phyloP scores from a whole-genome alignment of 2,329 filamentous ascomycete genomes.

The Sclerotinia spermophila region DNA sequence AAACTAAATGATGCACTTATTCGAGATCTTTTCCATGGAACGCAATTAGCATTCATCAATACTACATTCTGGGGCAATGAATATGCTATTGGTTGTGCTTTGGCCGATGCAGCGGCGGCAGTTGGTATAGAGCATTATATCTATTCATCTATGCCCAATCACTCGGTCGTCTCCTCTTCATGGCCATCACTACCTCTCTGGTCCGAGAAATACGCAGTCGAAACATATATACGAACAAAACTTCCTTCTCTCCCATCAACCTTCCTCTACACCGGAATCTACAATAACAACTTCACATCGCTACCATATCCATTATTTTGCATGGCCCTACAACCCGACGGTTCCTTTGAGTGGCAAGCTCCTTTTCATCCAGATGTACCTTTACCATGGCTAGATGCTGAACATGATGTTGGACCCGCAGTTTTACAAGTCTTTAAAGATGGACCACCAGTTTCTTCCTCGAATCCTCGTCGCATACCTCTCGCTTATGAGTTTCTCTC shows the following conservation, averaged over 20 bases:
- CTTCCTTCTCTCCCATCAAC: slow-evolving; percentile 62
- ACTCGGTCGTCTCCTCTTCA: slow-evolving; percentile 62
- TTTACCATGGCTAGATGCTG: slow-evolving; percentile 91
- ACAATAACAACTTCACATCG: slow-evolving; percentile 98
- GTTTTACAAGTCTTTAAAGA: slow-evolving; percentile 95
- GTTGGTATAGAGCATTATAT: slow-evolving; percentile 86
- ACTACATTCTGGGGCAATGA: slow-evolving; percentile 97
- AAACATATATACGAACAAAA: slow-evolving; percentile 81
- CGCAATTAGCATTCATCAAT: slow-evolving; percentile 93
- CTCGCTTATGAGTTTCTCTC: slow-evolving; percentile 88
- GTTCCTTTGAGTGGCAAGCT: slow-evolving; percentile 87
- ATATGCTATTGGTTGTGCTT: slow-evolving; percentile 78
- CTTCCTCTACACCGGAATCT: slow-evolving; percentile 94
- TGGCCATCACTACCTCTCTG: slow-evolving; percentile 89
- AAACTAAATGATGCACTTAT: slow-evolving; percentile 72
- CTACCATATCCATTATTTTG: slow-evolving; percentile 90
- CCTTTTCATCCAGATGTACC: slow-evolving; percentile 88
- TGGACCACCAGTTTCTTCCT: slow-evolving; percentile 58
- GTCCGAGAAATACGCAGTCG: slow-evolving; percentile 88
- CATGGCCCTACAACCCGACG: slow-evolving; percentile 82
- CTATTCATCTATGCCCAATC: slow-evolving; percentile 97
- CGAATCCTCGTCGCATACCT: slow-evolving; percentile 72
- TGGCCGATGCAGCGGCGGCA: slow-evolving; percentile 84
- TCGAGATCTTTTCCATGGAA: slow-evolving; percentile 73
- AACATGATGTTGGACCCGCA: slow-evolving; percentile 91